These are phyloP conservation scores for Penicillium waksmanii DNA, from an alignment of 495 filamentous ascomycete genomes.

Conservation along the genomic window DNA sequence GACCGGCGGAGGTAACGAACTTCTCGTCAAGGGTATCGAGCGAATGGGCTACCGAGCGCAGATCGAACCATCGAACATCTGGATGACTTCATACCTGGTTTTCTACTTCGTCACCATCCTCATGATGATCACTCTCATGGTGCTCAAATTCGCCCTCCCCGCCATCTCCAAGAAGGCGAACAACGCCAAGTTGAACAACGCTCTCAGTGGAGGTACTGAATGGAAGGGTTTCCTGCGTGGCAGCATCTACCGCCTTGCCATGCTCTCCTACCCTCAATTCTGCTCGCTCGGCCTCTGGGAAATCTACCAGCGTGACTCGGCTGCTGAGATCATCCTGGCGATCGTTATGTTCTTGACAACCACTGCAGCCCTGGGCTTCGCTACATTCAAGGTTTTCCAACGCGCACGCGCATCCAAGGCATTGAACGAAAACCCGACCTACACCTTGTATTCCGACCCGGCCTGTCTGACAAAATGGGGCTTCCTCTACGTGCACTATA, in stretches of 20 bases:
- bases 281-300: conserved; percentile 93
- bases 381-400: conserved; percentile 82
- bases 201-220: conserved; percentile 76
- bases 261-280: conserved; percentile 94
- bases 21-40: conserved; percentile 81
- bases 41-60: conserved; percentile 81
- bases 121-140: conserved; percentile 67
- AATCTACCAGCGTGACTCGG: conserved; percentile 79
- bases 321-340: conserved; percentile 84
- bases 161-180: conserved; percentile 75
- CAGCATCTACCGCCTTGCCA: conserved; percentile 83
- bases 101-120: conserved; percentile 83
- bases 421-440: conserved; percentile 93
- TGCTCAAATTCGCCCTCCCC: conserved; percentile 77
- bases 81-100: conserved; percentile 88
- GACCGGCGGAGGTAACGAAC: conserved; percentile 55
- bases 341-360: conserved; percentile 90
- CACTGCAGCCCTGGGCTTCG: conserved; percentile 75
- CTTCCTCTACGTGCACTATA: conserved; percentile 96
- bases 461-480: conserved; percentile 95
- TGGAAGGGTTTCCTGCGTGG: conserved; percentile 87
- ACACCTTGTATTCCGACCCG: conserved; percentile 95
- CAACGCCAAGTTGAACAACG: conserved; percentile 69
- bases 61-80: conserved; percentile 91
- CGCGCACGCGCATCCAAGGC: conserved; percentile 82